These are phyloP conservation scores for Melampsora larici-populina DNA, from an alignment of 1,284 basidiomycete genomes.

Conservation along the genomic window DNA sequence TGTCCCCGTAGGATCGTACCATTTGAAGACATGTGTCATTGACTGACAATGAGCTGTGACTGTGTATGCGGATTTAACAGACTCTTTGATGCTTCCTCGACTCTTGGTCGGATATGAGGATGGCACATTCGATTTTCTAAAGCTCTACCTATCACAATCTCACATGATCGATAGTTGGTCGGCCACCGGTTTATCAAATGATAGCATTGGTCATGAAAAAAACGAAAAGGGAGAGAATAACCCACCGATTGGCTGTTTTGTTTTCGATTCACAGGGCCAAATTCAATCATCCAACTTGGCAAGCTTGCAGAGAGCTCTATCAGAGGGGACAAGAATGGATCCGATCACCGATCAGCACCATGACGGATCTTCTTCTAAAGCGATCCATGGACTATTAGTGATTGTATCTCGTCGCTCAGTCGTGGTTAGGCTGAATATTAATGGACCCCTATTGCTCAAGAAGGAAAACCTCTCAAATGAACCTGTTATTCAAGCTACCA, in stretches of 20 bases:
- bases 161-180: slow-evolving; percentile 42
- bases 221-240: neutral
- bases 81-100: slow-evolving; percentile 25
- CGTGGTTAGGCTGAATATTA: slow-evolving; percentile 13
- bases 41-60: neutral
- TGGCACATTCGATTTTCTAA: slow-evolving; percentile 22
- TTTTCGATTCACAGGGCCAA: slow-evolving; percentile 20
- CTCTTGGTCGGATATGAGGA: slow-evolving; percentile 25
- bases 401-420: slow-evolving; percentile 22
- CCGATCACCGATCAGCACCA: slow-evolving; percentile 8
- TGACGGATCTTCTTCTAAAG: neutral
- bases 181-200: slow-evolving; percentile 3
- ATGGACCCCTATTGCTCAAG: slow-evolving; percentile 26
- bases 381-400: slow-evolving; percentile 14
- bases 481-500: slow-evolving; percentile 18
- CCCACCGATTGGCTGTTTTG: slow-evolving; percentile 21
- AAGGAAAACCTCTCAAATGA: slow-evolving; percentile 12
- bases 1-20: too few relatives aligned
- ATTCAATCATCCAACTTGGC: slow-evolving; percentile 11
- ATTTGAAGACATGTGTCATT: neutral
- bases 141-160: slow-evolving; percentile 12
- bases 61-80: neutral
- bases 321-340: slow-evolving; percentile 13
- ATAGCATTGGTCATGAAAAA: slow-evolving; percentile 16
- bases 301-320: slow-evolving; percentile 19